These are phyloP conservation scores for Calocybe indica DNA, from an alignment of 768 basidiomycete genomes.

Conservation along the genomic window DNA sequence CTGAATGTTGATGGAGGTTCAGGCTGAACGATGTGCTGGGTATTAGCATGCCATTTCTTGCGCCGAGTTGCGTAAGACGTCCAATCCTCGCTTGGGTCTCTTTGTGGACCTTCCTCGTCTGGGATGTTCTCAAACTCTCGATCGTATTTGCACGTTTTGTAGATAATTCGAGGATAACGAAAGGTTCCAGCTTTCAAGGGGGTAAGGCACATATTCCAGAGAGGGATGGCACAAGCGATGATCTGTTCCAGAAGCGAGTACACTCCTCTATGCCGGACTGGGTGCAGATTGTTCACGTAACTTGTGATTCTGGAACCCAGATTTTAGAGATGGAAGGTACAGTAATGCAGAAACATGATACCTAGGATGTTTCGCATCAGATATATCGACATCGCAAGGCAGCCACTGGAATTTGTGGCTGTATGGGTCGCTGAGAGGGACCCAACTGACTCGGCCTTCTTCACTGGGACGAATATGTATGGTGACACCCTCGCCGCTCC, in stretches of 20 bases:
- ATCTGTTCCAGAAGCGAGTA: constrained; percentile 20
- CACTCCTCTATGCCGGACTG: constrained; percentile 14
- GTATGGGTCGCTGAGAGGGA: neutral
- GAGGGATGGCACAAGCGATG: constrained; percentile 21
- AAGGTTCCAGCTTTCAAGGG: constrained; percentile 7
- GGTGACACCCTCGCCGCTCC: constrained; percentile 8
- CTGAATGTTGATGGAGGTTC: constrained; percentile 8
- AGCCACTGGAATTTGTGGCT: constrained; percentile 9
- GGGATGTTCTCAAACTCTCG: constrained; percentile 2
- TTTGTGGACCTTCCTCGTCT: constrained; percentile 2
- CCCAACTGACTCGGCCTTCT: neutral
- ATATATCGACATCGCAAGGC: constrained; percentile 3
- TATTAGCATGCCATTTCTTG: constrained; percentile 3
- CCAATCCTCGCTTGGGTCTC: constrained; percentile 6
- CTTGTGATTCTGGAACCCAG: constrained; percentile 15
- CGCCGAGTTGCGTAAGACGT: constrained; percentile 3
- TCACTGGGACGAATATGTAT: constrained; percentile 1
- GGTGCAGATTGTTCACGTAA: constrained; percentile 38
- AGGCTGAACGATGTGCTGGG: constrained; percentile 5
- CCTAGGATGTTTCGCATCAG: neutral
- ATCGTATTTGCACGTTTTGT: constrained; percentile 2
- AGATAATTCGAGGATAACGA: constrained; percentile 4
- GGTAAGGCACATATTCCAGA: constrained; percentile 20
- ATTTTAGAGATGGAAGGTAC: neutral
- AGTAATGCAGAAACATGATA: neutral